phyloP scores from a whole-genome alignment of 805 yeast species.

The Komagataella kurtzmanii region DNA sequence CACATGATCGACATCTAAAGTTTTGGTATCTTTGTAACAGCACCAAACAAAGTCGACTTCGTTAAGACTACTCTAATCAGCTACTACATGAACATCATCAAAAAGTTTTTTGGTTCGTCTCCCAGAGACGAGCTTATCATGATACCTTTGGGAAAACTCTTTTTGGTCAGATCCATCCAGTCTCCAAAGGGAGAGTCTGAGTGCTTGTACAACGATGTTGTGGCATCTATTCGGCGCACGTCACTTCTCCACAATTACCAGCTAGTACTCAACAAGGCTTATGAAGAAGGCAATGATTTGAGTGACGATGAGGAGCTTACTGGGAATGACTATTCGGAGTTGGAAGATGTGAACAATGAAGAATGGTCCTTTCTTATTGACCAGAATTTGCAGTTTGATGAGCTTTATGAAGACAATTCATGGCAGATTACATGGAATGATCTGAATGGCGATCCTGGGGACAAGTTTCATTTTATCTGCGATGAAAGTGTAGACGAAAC shows the following conservation, averaged over 20 bases:
- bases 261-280: slow-evolving; percentile 54
- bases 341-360: slow-evolving; percentile 27
- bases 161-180: slow-evolving; percentile 53
- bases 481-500: slow-evolving; percentile 42
- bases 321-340: slow-evolving; percentile 20
- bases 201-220: slow-evolving; percentile 71
- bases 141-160: slow-evolving; percentile 72
- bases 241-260: slow-evolving; percentile 56
- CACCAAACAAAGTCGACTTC: background rate
- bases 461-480: slow-evolving; percentile 67
- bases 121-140: slow-evolving; percentile 48
- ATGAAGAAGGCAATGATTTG: slow-evolving; percentile 56
- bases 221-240: slow-evolving; percentile 56
- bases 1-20: slow-evolving; percentile 2
- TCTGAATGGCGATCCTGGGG: slow-evolving; percentile 76
- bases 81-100: slow-evolving; percentile 57
- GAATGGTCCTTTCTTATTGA: slow-evolving; percentile 64
- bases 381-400: slow-evolving; percentile 42
- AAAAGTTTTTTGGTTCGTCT: slow-evolving; percentile 44
- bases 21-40: background rate
- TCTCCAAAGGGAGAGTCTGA: slow-evolving; percentile 86
- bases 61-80: background rate
- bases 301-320: slow-evolving; percentile 32
- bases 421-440: slow-evolving; percentile 70
- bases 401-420: slow-evolving; percentile 38